Evolutionary conservation across 129 eudicot genomes (phyloP).

Genomic region (Dittrichia graveolens): DNA sequence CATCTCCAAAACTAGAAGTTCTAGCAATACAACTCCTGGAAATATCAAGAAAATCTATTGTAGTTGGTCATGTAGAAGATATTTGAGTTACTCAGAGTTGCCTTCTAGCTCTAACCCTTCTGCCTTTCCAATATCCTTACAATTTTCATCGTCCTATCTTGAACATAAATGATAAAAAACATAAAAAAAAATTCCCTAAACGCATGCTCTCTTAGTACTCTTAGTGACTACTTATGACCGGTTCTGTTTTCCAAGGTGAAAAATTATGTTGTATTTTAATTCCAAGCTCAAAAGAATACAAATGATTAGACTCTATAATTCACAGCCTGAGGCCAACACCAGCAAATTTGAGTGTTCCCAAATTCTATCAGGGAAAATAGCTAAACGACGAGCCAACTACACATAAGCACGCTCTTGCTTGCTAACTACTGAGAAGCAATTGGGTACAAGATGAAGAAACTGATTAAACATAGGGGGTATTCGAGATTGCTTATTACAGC

Average conservation of each 20-base stretch:
- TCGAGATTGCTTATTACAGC: no score
- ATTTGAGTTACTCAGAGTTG: not conserved
- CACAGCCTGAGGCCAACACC: constrained; percentile 1
- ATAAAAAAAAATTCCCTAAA: not conserved
- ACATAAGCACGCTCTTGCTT: not conserved
- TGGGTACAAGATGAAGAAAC: not conserved
- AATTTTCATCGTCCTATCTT: not conserved
- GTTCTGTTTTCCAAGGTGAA: not conserved
- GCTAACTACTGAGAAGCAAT: not conserved
- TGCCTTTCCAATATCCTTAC: not conserved
- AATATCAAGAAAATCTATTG: not conserved
- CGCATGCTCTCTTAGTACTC: not conserved
- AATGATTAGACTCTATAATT: not conserved
- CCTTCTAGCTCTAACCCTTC: not conserved
- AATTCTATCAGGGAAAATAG: not conserved
- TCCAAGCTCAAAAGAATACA: not conserved
- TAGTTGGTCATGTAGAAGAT: not conserved
- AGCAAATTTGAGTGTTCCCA: constrained; percentile 4
- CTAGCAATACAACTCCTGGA: not conserved
- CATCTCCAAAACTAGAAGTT: not conserved
- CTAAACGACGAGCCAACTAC: not conserved
- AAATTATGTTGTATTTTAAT: not conserved
- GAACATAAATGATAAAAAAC: constrained; percentile 2
- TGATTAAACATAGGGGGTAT: not conserved
- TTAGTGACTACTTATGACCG: not conserved